Evolutionary conservation across 2,329 filamentous ascomycete genomes (phyloP).

Genomic region (Aspergillus sp.): DNA sequence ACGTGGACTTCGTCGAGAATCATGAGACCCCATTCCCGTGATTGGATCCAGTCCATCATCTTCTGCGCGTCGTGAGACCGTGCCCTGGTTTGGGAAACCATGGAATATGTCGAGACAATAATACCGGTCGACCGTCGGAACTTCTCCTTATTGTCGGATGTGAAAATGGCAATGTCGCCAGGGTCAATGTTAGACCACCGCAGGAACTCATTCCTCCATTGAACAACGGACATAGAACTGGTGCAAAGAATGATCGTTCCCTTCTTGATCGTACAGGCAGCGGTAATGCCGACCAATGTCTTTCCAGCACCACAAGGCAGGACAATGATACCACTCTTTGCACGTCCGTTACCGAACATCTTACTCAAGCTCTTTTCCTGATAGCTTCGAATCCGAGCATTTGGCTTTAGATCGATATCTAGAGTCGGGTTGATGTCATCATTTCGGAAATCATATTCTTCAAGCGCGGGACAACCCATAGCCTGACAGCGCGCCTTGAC

Average conservation of each 20-base stretch:
- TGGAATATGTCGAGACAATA: slow-evolving; percentile 96
- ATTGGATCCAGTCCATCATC: slow-evolving; percentile 93
- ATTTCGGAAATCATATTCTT: slow-evolving; percentile 96
- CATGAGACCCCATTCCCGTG: slow-evolving; percentile 95
- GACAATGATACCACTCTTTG: slow-evolving; percentile 96
- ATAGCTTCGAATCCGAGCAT: slow-evolving; percentile 87
- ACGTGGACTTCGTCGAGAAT: slow-evolving; percentile 97
- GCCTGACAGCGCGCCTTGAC: slow-evolving; percentile 89
- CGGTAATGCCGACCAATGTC: slow-evolving; percentile 96
- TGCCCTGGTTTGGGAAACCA: slow-evolving; percentile 90
- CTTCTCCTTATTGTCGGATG: slow-evolving; percentile 82
- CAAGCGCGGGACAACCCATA: slow-evolving; percentile 81
- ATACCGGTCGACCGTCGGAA: slow-evolving; percentile 91
- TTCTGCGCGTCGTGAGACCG: slow-evolving; percentile 91
- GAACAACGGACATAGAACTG: slow-evolving; percentile 94
- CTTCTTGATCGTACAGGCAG: slow-evolving; percentile 96
- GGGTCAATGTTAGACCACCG: slow-evolving; percentile 99
- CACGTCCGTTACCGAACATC: slow-evolving; percentile 98
- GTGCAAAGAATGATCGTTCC: slow-evolving; percentile 93
- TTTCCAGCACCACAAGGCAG: slow-evolving; percentile 95
- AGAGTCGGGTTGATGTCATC: slow-evolving; percentile 86
- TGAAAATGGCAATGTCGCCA: slow-evolving; percentile 91
- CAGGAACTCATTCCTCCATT: slow-evolving; percentile 94
- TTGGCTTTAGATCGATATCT: slow-evolving; percentile 88
- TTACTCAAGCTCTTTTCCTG: slow-evolving; percentile 98